Evolutionary conservation across 768 basidiomycete genomes (phyloP).

Genomic region (Auricularia cornea): DNA sequence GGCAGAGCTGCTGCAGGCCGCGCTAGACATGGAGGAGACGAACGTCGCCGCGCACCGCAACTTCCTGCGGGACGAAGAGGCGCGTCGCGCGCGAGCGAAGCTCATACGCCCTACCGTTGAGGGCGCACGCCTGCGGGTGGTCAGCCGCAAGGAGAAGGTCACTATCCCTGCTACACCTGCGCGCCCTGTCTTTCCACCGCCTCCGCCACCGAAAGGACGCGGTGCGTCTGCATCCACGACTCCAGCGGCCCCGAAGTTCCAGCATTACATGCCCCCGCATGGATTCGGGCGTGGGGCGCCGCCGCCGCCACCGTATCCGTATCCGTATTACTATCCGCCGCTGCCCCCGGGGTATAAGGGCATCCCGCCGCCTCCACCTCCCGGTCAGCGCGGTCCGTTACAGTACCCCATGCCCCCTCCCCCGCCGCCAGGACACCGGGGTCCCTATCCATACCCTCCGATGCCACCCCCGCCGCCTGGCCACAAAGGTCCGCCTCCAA

Average conservation of each 20-base stretch:
- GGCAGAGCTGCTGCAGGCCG: constrained; percentile 74
- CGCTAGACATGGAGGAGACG: constrained; percentile 80
- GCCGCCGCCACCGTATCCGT: no score
- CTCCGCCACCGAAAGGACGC: constrained; percentile 7
- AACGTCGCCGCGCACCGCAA: constrained; percentile 72
- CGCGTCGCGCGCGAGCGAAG: constrained; percentile 62
- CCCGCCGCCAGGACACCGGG: neutral
- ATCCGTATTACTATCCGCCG: neutral
- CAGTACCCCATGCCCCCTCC: neutral
- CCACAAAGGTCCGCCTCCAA: neutral
- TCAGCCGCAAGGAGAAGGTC: constrained; percentile 56
- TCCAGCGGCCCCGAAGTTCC: no score
- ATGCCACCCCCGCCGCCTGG: neutral
- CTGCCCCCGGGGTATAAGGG: neutral
- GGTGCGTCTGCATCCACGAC: neutral
- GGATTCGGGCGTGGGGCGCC: no score
- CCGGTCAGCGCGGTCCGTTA: constrained; percentile 1
- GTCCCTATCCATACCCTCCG: neutral
- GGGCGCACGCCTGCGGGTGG: constrained; percentile 64
- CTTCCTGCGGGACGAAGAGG: constrained; percentile 74
- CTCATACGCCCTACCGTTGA: constrained; percentile 53
- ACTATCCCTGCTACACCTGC: constrained; percentile 2
- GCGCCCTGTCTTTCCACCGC: constrained; percentile 17
- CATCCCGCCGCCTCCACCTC: constrained; percentile 2
- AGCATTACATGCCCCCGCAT: no score